phyloP scores from a whole-genome alignment of 2,329 filamentous ascomycete genomes.

The Cordyceps pruinosa region DNA sequence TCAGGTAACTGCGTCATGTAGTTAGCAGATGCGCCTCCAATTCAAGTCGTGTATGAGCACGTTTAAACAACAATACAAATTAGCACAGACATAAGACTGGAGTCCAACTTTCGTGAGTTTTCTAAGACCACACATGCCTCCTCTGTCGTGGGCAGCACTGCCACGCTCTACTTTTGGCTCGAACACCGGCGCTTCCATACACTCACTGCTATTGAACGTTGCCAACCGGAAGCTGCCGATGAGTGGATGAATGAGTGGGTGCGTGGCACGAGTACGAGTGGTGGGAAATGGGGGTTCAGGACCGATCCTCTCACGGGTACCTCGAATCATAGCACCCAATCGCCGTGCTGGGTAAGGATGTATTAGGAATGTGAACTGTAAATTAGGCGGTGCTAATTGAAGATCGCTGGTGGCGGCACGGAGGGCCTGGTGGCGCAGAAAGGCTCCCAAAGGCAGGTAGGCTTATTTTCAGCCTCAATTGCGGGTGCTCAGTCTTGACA shows the following conservation, averaged over 20 bases:
- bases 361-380: too few species aligned
- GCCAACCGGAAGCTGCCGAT: too few species aligned
- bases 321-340: too few species aligned
- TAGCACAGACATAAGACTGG: conserved; percentile 44
- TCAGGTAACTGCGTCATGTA: conserved; percentile 28
- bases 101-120: conserved; percentile 44
- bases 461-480: too few species aligned
- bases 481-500: too few species aligned
- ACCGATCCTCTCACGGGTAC: too few species aligned
- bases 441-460: background rate
- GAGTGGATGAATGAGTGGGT: background rate
- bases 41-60: background rate
- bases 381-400: too few species aligned
- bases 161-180: background rate
- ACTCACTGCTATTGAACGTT: too few species aligned
- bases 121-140: conserved; percentile 15
- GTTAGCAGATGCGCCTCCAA: background rate
- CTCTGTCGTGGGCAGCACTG: background rate
- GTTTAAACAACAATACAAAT: conserved; percentile 50
- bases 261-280: too few species aligned
- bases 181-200: background rate
- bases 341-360: too few species aligned
- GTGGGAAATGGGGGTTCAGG: too few species aligned
- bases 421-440: background rate
- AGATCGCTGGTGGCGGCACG: too few species aligned